Conservation (phyloP, 768 basidiomycete species). For the Boletus huronensis region DNA sequence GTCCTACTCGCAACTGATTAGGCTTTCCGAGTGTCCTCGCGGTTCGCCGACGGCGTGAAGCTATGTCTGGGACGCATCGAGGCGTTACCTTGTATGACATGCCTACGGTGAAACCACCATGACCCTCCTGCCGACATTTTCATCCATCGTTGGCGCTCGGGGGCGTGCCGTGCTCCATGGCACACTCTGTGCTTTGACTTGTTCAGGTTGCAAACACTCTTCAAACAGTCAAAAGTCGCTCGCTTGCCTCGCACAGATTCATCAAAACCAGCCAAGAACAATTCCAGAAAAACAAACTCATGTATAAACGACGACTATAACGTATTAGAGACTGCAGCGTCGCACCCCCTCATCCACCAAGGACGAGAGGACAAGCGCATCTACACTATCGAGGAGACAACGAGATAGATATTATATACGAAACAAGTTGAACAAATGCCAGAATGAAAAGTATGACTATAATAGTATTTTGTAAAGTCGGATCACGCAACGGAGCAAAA, state of each 20-base stretch:
- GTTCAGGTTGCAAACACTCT: too few species aligned
- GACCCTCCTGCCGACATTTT: background rate
- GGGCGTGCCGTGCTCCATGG: background rate
- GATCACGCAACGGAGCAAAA: conserved; percentile 15
- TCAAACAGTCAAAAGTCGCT: background rate
- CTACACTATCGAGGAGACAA: conserved; percentile 26
- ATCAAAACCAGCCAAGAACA: too few species aligned
- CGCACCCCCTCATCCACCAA: background rate
- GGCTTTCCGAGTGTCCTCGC: too few species aligned
- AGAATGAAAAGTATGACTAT: conserved; percentile 18
- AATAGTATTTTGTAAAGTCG: conserved; percentile 14
- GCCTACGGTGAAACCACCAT: background rate
- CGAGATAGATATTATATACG: conserved; percentile 33
- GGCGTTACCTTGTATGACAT: too few species aligned
- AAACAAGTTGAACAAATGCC: conserved; percentile 21
- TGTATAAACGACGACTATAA: conserved; percentile 36
- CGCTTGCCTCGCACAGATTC: background rate
- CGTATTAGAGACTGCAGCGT: conserved; percentile 31
- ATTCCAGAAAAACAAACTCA: background rate
- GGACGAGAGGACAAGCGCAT: conserved; percentile 14
- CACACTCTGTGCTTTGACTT: background rate
- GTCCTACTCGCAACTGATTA: background rate
- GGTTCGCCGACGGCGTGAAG: too few species aligned
- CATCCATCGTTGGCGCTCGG: background rate
- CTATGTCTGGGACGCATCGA: background rate